A percentile compares a stretch with the other conserved stretches of the same genome.
phyloP scores from a whole-genome alignment of 2,329 filamentous ascomycete genomes.

The Fusarium torreyae region DNA sequence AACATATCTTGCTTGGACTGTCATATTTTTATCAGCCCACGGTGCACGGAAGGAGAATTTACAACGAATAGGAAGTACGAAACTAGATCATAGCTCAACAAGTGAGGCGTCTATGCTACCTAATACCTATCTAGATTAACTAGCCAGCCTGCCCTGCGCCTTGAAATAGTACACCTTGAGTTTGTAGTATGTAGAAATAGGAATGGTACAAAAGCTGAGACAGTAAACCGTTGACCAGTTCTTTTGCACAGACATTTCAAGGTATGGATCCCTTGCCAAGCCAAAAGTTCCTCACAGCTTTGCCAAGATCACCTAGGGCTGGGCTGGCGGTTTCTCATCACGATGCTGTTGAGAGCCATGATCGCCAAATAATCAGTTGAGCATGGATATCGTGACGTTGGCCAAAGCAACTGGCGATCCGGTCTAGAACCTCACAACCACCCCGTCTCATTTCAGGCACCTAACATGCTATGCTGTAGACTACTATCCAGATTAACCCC shows the following conservation, averaged over 20 bases:
- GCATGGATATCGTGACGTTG: constrained; percentile 24
- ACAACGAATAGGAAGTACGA: not conserved
- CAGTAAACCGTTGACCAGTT: constrained; percentile 23
- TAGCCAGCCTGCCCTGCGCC: constrained; percentile 1
- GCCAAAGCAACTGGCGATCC: constrained; percentile 27
- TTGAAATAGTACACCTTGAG: constrained; percentile 16
- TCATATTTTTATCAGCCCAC: not conserved
- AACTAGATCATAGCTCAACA: constrained; percentile 5
- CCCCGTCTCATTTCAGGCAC: constrained; percentile 26
- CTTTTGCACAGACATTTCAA: constrained; percentile 28
- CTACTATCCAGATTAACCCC: constrained; percentile 2
- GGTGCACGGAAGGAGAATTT: not conserved
- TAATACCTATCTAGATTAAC: not conserved
- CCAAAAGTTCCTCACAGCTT: constrained; percentile 31
- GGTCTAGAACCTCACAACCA: constrained; percentile 34
- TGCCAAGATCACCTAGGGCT: constrained; percentile 36
- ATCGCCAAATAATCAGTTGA: constrained; percentile 25
- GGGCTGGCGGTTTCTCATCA: constrained; percentile 17
- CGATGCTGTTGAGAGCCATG: constrained; percentile 18
- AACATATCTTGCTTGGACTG: not conserved
- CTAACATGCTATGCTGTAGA: not conserved
- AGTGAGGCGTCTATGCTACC: constrained; percentile 9
- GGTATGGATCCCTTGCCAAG: constrained; percentile 32
- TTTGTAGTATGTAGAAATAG: not conserved
- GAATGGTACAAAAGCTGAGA: constrained; percentile 24